Evolutionary conservation across 352 stramenopile genomes (phyloP).

Genomic region (Phytopythium boreale): DNA sequence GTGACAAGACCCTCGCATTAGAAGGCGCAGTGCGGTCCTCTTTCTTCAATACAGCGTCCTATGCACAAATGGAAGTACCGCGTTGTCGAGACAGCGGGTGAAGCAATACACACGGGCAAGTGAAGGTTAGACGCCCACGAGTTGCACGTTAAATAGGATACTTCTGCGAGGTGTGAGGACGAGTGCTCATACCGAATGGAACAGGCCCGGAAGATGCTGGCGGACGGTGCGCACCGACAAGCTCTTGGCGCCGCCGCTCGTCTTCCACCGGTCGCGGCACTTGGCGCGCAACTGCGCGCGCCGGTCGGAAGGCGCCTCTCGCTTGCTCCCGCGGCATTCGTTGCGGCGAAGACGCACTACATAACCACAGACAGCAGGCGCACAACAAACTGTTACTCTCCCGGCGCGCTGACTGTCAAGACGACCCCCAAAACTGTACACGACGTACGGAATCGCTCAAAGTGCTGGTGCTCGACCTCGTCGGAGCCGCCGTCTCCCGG

Average conservation of each 20-base stretch:
- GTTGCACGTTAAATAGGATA: too few relatives aligned
- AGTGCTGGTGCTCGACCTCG: conserved; percentile 41
- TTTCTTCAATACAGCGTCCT: background rate
- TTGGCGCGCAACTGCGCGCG: conserved; percentile 32
- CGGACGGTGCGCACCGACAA: conserved; percentile 35
- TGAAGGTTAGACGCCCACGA: background rate
- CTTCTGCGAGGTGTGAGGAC: background rate
- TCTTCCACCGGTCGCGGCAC: conserved; percentile 32
- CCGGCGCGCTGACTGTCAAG: background rate
- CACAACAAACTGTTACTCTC: background rate
- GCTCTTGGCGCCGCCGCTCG: conserved; percentile 16
- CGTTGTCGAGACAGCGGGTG: too few relatives aligned
- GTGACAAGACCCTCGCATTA: background rate
- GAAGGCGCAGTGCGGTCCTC: background rate
- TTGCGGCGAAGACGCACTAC: conserved; percentile 23
- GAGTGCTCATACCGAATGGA: conserved; percentile 23
- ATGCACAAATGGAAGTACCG: background rate
- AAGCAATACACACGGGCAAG: background rate
- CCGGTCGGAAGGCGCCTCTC: conserved; percentile 25
- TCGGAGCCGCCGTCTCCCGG: conserved; percentile 17
- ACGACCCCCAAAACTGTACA: background rate
- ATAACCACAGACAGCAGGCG: background rate
- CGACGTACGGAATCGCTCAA: conserved; percentile 40
- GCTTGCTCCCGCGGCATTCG: conserved; percentile 11
- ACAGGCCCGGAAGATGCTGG: conserved; percentile 38